Percentiles rank a stretch among this genome's conserved stretches.
These are phyloP conservation scores for Paraleonurus japonicus DNA, from an alignment of 257 asterid genomes.

Conservation along the genomic window DNA sequence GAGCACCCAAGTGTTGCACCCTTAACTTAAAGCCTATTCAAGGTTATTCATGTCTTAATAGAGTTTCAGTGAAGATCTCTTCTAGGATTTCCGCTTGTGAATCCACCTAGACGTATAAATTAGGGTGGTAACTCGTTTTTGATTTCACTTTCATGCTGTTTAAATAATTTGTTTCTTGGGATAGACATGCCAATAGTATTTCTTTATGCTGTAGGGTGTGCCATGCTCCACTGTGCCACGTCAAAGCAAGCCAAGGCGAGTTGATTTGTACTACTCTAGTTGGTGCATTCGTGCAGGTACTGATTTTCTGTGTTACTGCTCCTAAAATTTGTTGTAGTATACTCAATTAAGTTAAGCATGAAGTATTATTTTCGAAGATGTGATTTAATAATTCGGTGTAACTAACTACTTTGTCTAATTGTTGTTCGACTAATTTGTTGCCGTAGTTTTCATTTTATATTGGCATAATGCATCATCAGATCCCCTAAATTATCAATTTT, in stretches of 20 bases:
- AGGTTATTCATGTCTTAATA: background rate
- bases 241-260: constrained; percentile 76
- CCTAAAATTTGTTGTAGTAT: background rate
- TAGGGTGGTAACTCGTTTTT: background rate
- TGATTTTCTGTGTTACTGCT: background rate
- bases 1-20: too few species aligned
- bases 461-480: too few species aligned
- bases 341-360: background rate
- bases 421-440: background rate
- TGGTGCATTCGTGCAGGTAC: constrained; percentile 92
- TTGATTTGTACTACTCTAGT: constrained; percentile 82
- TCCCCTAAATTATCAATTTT: too few species aligned
- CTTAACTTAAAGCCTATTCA: too few species aligned
- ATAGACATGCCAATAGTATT: constrained; percentile 3
- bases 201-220: constrained; percentile 52
- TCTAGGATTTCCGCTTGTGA: background rate
- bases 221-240: constrained; percentile 67
- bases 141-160: background rate
- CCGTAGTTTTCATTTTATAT: too few species aligned
- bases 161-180: background rate
- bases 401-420: background rate
- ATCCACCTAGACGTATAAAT: background rate
- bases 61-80: background rate
- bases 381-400: background rate
- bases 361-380: background rate